Evolutionary conservation across 202 grass and related monocot genomes (phyloP).

Genomic region (Musa balbisiana): DNA sequence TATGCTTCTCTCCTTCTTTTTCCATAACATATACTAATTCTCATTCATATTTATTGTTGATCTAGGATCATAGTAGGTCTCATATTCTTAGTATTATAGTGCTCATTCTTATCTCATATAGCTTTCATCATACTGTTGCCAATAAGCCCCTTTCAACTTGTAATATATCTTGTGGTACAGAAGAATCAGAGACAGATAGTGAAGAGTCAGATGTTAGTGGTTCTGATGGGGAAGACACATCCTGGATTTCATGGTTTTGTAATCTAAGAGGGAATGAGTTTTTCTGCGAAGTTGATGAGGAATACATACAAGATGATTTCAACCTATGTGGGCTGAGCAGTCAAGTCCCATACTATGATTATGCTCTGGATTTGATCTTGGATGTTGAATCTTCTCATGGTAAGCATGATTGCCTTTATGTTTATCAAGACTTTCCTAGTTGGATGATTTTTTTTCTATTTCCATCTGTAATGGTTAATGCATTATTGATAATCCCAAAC

Average conservation of each 20-base stretch:
- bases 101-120: too few relatives aligned
- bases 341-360: conserved; percentile 55
- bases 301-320: conserved; percentile 58
- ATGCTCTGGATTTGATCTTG: conserved; percentile 55
- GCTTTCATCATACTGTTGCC: too few relatives aligned
- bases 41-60: too few relatives aligned
- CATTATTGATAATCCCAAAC: background rate
- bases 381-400: conserved; percentile 54
- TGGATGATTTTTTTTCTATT: background rate
- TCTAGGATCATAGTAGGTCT: too few relatives aligned
- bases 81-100: too few relatives aligned
- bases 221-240: conserved; percentile 58
- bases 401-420: conserved; percentile 15
- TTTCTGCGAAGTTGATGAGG: conserved; percentile 54
- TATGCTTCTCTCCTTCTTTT: too few relatives aligned
- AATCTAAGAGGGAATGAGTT: conserved; percentile 60
- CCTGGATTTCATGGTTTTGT: conserved; percentile 83
- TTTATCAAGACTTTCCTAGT: background rate
- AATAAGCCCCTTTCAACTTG: background rate
- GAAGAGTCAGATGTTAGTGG: conserved; percentile 66
- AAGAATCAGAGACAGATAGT: conserved; percentile 55
- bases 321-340: conserved; percentile 45
- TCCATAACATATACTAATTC: too few relatives aligned
- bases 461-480: background rate
- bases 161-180: conserved; percentile 24